Percentiles rank a stretch among this genome's conserved stretches.
These are phyloP conservation scores for Starmerella floricola DNA, from an alignment of 805 yeast genomes.

Conservation along the genomic window DNA sequence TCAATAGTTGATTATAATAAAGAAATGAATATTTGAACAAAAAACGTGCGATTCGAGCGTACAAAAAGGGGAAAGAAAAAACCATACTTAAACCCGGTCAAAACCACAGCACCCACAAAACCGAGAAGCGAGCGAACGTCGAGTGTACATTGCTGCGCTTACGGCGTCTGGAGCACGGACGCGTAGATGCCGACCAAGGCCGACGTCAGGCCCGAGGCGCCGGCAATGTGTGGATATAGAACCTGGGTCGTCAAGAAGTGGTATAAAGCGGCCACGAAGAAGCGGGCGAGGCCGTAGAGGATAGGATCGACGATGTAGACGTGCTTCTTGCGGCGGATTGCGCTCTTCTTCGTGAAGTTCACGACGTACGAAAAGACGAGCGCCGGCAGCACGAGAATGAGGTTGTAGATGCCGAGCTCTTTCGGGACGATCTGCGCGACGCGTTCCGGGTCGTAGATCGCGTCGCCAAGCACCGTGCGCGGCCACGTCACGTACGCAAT, in stretches of 20 bases:
- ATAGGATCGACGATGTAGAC: conserved; percentile 38
- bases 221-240: not conserved
- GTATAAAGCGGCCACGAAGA: conserved; percentile 31
- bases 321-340: conserved; percentile 16
- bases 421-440: not conserved
- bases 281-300: conserved; percentile 39
- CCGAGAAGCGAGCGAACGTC: too few relatives aligned
- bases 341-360: conserved; percentile 26
- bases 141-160: not conserved
- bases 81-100: too few relatives aligned
- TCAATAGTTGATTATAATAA: too few relatives aligned
- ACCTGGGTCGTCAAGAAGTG: not conserved
- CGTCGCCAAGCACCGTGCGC: not conserved
- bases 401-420: not conserved
- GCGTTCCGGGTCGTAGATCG: not conserved
- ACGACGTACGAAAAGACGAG: conserved; percentile 23
- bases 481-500: conserved; percentile 1
- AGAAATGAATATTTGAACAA: too few relatives aligned
- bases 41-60: too few relatives aligned
- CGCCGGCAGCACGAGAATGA: conserved; percentile 25
- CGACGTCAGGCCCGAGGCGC: conserved; percentile 10
- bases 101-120: too few relatives aligned
- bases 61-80: too few relatives aligned
- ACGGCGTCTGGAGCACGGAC: conserved; percentile 22
- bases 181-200: conserved; percentile 30